These are phyloP conservation scores for Fusarium liriodendri DNA, from an alignment of 2,329 filamentous ascomycete genomes.

Conservation along the genomic window DNA sequence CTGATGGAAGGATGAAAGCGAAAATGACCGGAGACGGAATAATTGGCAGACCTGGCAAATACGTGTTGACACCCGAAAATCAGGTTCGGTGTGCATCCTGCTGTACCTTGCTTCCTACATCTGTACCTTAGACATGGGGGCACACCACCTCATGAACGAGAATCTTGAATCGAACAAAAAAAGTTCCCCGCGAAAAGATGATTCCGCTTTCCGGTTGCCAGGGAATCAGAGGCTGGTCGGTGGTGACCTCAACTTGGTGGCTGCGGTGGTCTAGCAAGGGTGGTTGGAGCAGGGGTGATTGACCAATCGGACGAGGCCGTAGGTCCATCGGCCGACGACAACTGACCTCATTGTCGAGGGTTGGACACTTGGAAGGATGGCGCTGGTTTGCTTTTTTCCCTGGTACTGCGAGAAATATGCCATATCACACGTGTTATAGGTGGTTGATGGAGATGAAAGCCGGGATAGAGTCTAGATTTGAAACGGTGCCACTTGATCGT, in stretches of 20 bases:
- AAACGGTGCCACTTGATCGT: conserved; percentile 19
- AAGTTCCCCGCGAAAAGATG: conserved; percentile 32
- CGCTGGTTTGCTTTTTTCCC: conserved; percentile 8
- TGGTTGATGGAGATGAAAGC: conserved; percentile 12
- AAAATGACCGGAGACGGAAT: conserved; percentile 1
- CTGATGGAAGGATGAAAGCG: conserved; percentile 21
- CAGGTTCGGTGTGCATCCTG: not conserved
- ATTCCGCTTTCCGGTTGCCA: conserved; percentile 34
- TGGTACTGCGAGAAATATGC: not conserved
- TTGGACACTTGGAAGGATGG: conserved; percentile 14
- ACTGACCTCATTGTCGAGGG: conserved; percentile 38
- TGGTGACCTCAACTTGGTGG: conserved; percentile 21
- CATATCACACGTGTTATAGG: conserved; percentile 32
- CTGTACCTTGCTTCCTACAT: not conserved
- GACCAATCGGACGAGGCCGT: conserved; percentile 34
- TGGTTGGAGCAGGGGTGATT: conserved; percentile 25
- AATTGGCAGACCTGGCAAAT: not conserved
- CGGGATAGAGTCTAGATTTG: conserved; percentile 12
- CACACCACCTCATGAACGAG: conserved; percentile 13
- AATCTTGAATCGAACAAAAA: conserved; percentile 23
- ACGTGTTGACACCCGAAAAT: not conserved
- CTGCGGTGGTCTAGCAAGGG: conserved; percentile 24
- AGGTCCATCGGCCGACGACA: conserved; percentile 32
- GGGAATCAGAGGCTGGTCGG: conserved; percentile 24
- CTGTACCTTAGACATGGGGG: conserved; percentile 26